Percentiles rank a stretch among this genome's conserved stretches.
These are phyloP conservation scores for Tetrapisispora phaffii DNA, from an alignment of 805 yeast genomes.

Conservation along the genomic window DNA sequence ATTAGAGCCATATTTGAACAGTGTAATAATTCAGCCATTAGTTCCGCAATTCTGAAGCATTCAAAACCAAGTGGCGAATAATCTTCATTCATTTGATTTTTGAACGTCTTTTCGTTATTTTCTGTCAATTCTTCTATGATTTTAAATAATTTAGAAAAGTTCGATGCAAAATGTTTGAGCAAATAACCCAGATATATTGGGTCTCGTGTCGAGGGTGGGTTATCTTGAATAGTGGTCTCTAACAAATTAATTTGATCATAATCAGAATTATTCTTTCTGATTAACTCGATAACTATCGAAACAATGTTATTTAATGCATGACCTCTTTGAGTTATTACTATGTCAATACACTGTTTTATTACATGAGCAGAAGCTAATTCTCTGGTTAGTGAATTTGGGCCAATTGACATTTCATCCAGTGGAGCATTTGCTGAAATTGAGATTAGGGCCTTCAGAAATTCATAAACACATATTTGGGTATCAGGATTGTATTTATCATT, in stretches of 20 bases:
- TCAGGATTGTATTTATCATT: constrained; percentile 51
- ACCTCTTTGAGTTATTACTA: constrained; percentile 60
- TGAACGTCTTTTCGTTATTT: constrained; percentile 26
- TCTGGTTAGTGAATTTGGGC: constrained; percentile 84
- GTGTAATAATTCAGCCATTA: constrained; percentile 87
- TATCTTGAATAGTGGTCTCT: constrained; percentile 63
- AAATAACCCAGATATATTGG: constrained; percentile 85
- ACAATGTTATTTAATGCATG: constrained; percentile 84
- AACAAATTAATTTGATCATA: constrained; percentile 79
- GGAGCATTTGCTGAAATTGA: constrained; percentile 92
- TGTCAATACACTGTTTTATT: constrained; percentile 50
- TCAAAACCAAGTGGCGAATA: constrained; percentile 78
- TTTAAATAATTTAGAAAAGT: constrained; percentile 31
- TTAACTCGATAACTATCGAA: constrained; percentile 83
- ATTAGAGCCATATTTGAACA: constrained; percentile 95
- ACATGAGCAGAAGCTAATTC: constrained; percentile 67
- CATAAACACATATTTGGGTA: constrained; percentile 86
- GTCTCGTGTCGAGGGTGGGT: constrained; percentile 84
- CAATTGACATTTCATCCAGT: constrained; percentile 67
- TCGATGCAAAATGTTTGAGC: constrained; percentile 60
- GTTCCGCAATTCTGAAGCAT: constrained; percentile 79
- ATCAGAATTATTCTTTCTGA: constrained; percentile 89
- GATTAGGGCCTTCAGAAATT: constrained; percentile 83
- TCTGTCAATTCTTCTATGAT: constrained; percentile 15
- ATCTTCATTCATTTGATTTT: constrained; percentile 55